phyloP scores from a whole-genome alignment of 1,284 basidiomycete species.

The Volvariella volvacea region DNA sequence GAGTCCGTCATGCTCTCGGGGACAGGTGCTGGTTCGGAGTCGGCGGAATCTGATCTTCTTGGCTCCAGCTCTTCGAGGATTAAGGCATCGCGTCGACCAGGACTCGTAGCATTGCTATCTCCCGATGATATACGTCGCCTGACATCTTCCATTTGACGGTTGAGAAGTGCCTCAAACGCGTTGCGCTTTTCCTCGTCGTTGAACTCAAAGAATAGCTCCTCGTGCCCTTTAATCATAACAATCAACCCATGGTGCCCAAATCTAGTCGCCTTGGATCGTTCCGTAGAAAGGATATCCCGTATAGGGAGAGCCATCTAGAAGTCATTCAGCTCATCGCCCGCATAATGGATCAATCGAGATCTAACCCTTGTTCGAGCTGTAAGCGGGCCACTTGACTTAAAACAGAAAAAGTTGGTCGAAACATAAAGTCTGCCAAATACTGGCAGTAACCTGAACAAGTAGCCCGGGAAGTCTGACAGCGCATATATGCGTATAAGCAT shows the following conservation, averaged over 20 bases:
- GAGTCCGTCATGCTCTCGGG: constrained; percentile 58
- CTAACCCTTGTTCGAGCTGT: constrained; percentile 72
- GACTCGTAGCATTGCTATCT: constrained; percentile 33
- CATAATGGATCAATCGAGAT: neutral
- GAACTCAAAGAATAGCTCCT: constrained; percentile 97
- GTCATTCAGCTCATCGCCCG: constrained; percentile 5
- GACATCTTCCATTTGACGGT: constrained; percentile 76
- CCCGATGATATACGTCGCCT: constrained; percentile 39
- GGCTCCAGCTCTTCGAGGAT: constrained; percentile 70
- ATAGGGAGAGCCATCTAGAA: constrained; percentile 90
- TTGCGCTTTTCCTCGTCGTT: constrained; percentile 70
- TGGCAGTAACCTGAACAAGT: constrained; percentile 80
- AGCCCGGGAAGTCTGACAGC: constrained; percentile 76
- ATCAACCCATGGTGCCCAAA: constrained; percentile 87
- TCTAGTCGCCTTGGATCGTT: constrained; percentile 82
- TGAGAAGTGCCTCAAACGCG: constrained; percentile 69
- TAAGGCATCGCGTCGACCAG: constrained; percentile 57
- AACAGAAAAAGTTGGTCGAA: constrained; percentile 85
- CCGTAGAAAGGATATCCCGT: constrained; percentile 77
- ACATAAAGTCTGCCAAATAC: constrained; percentile 83
- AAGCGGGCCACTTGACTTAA: constrained; percentile 76
- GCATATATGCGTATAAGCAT: constrained; percentile 10
- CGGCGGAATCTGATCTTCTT: constrained; percentile 30
- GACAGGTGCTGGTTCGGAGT: constrained; percentile 36
- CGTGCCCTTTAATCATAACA: constrained; percentile 89